Base-by-base conservation (phyloP, 345 rosid genomes). In the Brassica rapa region DNA sequence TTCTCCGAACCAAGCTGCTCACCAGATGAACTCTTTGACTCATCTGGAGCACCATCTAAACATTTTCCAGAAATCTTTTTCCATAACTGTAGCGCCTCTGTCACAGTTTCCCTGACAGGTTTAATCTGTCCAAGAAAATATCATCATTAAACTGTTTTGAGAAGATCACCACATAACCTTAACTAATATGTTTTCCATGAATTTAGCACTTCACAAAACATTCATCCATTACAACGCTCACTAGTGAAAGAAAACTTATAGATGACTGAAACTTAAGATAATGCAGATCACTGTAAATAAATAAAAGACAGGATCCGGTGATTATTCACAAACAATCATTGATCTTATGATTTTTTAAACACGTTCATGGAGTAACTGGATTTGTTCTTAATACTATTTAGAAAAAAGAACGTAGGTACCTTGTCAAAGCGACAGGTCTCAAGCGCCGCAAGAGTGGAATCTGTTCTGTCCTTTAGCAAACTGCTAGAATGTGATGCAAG, bases 351-450 rank as follows among this genome's bases (percentile, higher is more conserved):
- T 49, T 73, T 67, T 73, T 73, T 43, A 71, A 72, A 37, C 53
- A 66, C 62, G 2, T 4, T 66, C 53, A 29, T 10, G 43, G 24
- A 4, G 57, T 63, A 66, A 79, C 8, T 33, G 21, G 2, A 35
- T 60, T 37, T 56, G 35, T 78, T 71, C 37, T 56, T n/a, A 57
- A 5, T 19, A 23, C 8, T 62, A 62, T 60, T 62, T 66, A 15
- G 35, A 67, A 73, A 55, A 79, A 16, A 67, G 21, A 73, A 68
- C 59, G 49, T 62, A 79, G 35, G 11, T 80, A 96, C 99, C 97
- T 94, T 93, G 83, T 96, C 99, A 86, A 93, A 93, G 41, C 98
- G 97, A 84, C 85, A 93, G 60, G 82, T 84, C 88, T 93, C 98
- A 64, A 93, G 97, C 60, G 80, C 82, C 6, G 88, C 82, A 66